Conservation (phyloP, 306 rosid species). For the Senna tora region DNA sequence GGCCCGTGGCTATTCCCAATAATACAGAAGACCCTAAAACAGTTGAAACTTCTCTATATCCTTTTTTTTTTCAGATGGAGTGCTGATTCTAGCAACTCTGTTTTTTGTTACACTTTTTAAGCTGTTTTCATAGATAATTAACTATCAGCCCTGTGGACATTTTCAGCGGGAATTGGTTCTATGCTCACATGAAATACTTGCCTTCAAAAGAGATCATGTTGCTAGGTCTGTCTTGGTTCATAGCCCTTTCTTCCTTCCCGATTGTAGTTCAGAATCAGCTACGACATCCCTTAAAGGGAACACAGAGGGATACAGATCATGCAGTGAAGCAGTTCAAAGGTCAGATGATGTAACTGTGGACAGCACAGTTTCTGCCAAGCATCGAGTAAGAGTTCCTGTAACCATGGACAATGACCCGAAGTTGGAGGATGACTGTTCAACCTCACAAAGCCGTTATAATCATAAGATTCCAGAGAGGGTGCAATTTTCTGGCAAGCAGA, state of each 20-base stretch:
- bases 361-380: constrained; percentile 74
- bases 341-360: constrained; percentile 94
- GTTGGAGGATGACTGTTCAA: constrained; percentile 82
- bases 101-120: not conserved
- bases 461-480: constrained; percentile 57
- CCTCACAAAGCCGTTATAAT: constrained; percentile 65
- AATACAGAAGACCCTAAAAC: not conserved
- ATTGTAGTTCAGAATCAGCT: constrained; percentile 95
- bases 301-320: constrained; percentile 79
- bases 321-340: constrained; percentile 87
- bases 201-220: constrained; percentile 81
- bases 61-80: constrained; percentile 1
- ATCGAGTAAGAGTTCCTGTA: constrained; percentile 55
- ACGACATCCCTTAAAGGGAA: constrained; percentile 91
- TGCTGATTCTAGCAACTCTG: not conserved
- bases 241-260: constrained; percentile 69
- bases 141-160: constrained; percentile 36
- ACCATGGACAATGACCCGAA: constrained; percentile 74
- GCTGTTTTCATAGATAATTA: not conserved
- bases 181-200: constrained; percentile 86
- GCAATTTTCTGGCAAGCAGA: constrained; percentile 87
- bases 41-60: constrained; percentile 6
- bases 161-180: constrained; percentile 91
- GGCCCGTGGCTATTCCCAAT: constrained; percentile 2
- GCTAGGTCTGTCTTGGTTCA: constrained; percentile 66